Base-by-base conservation (phyloP, 2,329 filamentous ascomycete genomes). In the Torrubiella hemipterigena region DNA sequence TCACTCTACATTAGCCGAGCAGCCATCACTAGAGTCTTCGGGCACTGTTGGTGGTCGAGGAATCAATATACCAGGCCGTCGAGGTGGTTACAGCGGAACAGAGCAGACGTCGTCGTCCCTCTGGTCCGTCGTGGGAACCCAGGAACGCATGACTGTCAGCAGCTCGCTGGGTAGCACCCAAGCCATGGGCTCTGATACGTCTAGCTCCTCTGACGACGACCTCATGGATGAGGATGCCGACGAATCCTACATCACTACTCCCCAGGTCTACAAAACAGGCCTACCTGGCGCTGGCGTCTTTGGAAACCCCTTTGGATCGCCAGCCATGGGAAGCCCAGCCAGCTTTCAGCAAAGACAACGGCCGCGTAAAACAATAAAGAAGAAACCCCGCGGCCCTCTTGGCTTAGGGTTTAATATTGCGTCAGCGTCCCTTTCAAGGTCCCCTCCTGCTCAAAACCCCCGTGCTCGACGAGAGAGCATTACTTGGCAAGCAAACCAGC, bases 1-100 rank as follows among this genome's bases (percentile, higher is more conserved):
- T 57, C 91, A 96, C 55, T 95, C 89, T 12, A 96, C 83, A 1
- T 70, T 96, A 7, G 87, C 89, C 34, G 84, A 94, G 51, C 81
- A 83, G 1, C n/a, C n/a, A n/a, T 91, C 83, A 5, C 86, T 87
- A 4, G 86, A 93, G 52, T 91, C 85, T 0, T 95, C 87, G 1
- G 91, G 91, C 1, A 87, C 80, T 10, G 78, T 91, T 33, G 77
- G 77, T 31, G 75, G 81, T 22, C 58, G 63, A 39, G 73, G 67
- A 17, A 72, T 77, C 63, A 74, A 69, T 45, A 78, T 78, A 29
- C 73, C 73, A 7, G 59, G 59, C 25, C 61, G 69, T 30, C 56
- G 63, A 36, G 59, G 61, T 19, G 63, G 71, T 17, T 68, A 65
- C 42, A 56, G 54, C 14, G 61, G 59, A 9, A 55, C 62, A 11